These are phyloP conservation scores for Aspergillus quadrilineatus DNA, from an alignment of 2,329 filamentous ascomycete species.

Conservation along the genomic window DNA sequence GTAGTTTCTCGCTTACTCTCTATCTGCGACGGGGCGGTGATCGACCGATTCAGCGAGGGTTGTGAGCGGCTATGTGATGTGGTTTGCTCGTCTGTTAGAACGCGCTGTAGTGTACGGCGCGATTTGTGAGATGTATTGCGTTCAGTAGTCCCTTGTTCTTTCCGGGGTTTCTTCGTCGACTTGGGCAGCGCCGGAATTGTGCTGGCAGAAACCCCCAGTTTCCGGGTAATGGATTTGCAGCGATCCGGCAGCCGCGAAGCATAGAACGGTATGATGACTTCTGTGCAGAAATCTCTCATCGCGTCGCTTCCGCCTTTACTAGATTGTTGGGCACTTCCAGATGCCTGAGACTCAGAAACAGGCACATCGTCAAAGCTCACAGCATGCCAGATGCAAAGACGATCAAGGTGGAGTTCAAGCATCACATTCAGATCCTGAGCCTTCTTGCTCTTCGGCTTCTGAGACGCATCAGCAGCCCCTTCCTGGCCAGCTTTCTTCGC, in stretches of 20 bases:
- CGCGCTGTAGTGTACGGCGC: slow-evolving; percentile 45
- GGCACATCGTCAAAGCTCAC: slow-evolving; percentile 42
- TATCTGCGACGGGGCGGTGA: slow-evolving; percentile 42
- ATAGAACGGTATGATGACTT: slow-evolving; percentile 53
- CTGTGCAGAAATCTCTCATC: slow-evolving; percentile 51
- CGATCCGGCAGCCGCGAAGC: slow-evolving; percentile 48
- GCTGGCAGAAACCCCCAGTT: slow-evolving; percentile 45
- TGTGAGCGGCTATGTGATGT: slow-evolving; percentile 30
- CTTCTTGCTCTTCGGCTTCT: slow-evolving; percentile 38
- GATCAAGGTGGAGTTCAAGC: slow-evolving; percentile 49
- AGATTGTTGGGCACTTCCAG: slow-evolving; percentile 28
- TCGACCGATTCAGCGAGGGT: slow-evolving; percentile 44
- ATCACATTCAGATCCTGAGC: slow-evolving; percentile 43
- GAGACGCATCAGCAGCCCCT: slow-evolving; percentile 16
- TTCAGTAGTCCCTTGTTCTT: slow-evolving; percentile 36
- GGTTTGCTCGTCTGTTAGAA: slow-evolving; percentile 46
- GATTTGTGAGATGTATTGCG: slow-evolving; percentile 29
- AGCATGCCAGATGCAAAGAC: slow-evolving; percentile 53
- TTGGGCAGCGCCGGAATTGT: slow-evolving; percentile 38
- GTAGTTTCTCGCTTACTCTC: slow-evolving; percentile 43
- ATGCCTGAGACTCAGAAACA: slow-evolving; percentile 28
- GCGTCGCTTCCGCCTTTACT: slow-evolving; percentile 43
- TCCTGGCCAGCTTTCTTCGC: slow-evolving; percentile 19
- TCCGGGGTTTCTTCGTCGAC: slow-evolving; percentile 30
- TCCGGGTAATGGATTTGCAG: slow-evolving; percentile 47